Evolutionary conservation across 1,139 yeast genomes (phyloP), one percentile per base, ranked within the genome.

Genomic region (Keqinozyma sinolaborantium): DNA sequence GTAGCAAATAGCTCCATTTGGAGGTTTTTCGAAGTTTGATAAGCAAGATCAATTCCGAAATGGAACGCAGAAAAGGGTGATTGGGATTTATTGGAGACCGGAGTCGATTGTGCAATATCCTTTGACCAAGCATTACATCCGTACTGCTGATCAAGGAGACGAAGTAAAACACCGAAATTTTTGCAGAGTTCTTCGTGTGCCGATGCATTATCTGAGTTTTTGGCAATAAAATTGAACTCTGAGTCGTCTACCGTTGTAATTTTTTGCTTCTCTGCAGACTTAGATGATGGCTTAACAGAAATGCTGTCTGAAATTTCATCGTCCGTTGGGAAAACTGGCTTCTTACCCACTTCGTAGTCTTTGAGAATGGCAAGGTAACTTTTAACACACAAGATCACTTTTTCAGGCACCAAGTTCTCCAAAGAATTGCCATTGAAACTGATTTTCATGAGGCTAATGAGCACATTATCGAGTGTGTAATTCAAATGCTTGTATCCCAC

Each of bases 401-500:
- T 77, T 48, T 88, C 97, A 7, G 87, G 81, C 4, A 73, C 67
- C 3, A 83, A 48, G 32, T 64, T 70, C 32, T 90, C 97, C 30
- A 83, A 53, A 1, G 70, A 58, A 1, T 58, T 35, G 10, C 86
- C 77, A 56, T 74, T 74, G 48, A 76, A 74, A 25, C 82, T 64
- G 11, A 64, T 54, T 41, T 75, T 73, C 39, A 83, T 51, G 30
- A 83, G 53, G 29, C 79, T 88, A 21, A 83, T 60, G 12, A 92
- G 59, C 4, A 86, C 78, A 46, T 83, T 83, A 42, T 88, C 97
- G 44, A 92, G 61, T 0, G 86, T 74, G 47, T 83, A 83, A 48
- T 83, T 88, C 36, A 85, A 75, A 44, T 88, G 88, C 24, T 83
- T 79, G 45, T 70, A 83, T 0, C 96, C 96, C 27, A 86, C 74